Conservation (phyloP, 805 yeast genomes). For the Phaffomyces opuntiae region DNA sequence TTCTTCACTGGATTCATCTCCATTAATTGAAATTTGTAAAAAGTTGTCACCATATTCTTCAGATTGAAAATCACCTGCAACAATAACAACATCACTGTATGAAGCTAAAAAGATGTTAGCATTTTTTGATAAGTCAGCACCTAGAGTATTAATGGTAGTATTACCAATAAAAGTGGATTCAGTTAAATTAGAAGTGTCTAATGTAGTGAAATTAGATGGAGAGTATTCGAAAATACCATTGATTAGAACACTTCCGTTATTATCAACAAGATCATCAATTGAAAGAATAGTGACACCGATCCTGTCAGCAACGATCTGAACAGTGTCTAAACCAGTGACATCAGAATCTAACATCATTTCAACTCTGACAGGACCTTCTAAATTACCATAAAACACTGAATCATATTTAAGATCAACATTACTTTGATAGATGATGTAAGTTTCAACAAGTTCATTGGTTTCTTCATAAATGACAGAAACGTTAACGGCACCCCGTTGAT, state of each 20-base stretch:
- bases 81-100: conserved; percentile 28
- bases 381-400: conserved; percentile 60
- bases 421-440: conserved; percentile 62
- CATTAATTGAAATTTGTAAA: conserved; percentile 24
- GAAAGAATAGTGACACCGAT: conserved; percentile 43
- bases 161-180: conserved; percentile 33
- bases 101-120: conserved; percentile 33
- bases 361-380: conserved; percentile 43
- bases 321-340: conserved; percentile 22
- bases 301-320: conserved; percentile 68
- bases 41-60: conserved; percentile 31
- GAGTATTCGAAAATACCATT: conserved; percentile 85
- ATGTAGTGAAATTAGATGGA: conserved; percentile 50
- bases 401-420: conserved; percentile 80
- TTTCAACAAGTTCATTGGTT: conserved; percentile 29
- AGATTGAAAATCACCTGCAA: conserved; percentile 45
- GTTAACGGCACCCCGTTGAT: conserved; percentile 66
- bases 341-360: conserved; percentile 33
- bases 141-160: conserved; percentile 33
- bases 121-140: conserved; percentile 29
- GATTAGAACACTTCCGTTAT: conserved; percentile 35
- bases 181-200: conserved; percentile 22
- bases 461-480: conserved; percentile 53
- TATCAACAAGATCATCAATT: conserved; percentile 32
- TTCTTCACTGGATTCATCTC: conserved; percentile 12